phyloP scores from a whole-genome alignment of 73 alveolate genomes.

The Paramecium biaurelia region DNA sequence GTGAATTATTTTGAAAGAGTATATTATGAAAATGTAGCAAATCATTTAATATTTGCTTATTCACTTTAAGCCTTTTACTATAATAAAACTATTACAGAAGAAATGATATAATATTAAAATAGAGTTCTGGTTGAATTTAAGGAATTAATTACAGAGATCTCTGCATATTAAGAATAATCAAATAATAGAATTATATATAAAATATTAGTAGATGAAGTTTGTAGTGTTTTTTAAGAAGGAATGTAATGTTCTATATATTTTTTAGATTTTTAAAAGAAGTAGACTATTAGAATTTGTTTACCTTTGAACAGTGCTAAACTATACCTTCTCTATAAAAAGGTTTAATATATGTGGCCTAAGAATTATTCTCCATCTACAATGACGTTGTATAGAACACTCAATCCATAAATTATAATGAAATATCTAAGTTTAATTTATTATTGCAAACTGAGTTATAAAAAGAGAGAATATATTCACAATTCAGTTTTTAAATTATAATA shows the following conservation, averaged over 20 bases:
- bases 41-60: neutral
- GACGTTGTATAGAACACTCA: neutral
- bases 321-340: neutral
- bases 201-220: neutral
- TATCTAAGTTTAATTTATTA: neutral
- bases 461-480: neutral
- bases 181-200: neutral
- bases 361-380: neutral
- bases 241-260: neutral
- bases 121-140: neutral
- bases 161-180: neutral
- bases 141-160: neutral
- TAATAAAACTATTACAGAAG: neutral
- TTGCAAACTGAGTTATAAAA: neutral
- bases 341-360: neutral
- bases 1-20: neutral
- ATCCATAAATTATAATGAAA: neutral
- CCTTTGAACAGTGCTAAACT: neutral
- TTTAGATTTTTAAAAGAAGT: neutral
- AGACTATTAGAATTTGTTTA: neutral
- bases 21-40: neutral
- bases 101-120: neutral
- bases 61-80: neutral
- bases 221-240: neutral
- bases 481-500: neutral